These are phyloP conservation scores for Carallia brachiata DNA, from an alignment of 345 rosid genomes.

Conservation along the genomic window DNA sequence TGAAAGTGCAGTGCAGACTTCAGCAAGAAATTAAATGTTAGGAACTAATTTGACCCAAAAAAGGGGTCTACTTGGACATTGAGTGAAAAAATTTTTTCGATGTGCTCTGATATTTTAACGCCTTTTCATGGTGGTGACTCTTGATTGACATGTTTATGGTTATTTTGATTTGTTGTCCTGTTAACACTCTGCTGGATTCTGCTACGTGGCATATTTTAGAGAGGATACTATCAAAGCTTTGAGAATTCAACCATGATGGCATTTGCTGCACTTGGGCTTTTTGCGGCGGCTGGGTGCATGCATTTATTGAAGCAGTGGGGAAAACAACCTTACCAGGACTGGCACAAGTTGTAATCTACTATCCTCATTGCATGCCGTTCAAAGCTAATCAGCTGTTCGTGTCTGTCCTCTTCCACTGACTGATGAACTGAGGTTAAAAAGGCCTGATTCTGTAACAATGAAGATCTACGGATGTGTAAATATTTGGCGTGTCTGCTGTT, in stretches of 20 bases:
- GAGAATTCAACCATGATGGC: constrained; percentile 74
- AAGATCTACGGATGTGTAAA: too few species aligned
- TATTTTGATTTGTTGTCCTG: background rate
- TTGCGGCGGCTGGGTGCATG: constrained; percentile 73
- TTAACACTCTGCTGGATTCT: constrained; percentile 7
- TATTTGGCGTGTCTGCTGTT: too few species aligned
- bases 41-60: too few species aligned
- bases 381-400: constrained; percentile 11
- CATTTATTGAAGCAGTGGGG: constrained; percentile 77
- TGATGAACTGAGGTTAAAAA: constrained; percentile 11
- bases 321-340: constrained; percentile 83
- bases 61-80: too few species aligned
- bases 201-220: constrained; percentile 43
- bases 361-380: background rate
- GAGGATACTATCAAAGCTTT: constrained; percentile 57
- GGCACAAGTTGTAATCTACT: constrained; percentile 59
- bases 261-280: constrained; percentile 61
- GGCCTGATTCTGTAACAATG: too few species aligned
- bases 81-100: too few species aligned
- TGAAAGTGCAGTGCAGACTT: too few species aligned
- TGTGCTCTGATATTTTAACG: too few species aligned
- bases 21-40: too few species aligned
- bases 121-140: background rate
- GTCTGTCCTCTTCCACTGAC: constrained; percentile 1
- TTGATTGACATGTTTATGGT: background rate